Base-by-base conservation (phyloP, 768 basidiomycete species). In the Trametes cubensis region DNA sequence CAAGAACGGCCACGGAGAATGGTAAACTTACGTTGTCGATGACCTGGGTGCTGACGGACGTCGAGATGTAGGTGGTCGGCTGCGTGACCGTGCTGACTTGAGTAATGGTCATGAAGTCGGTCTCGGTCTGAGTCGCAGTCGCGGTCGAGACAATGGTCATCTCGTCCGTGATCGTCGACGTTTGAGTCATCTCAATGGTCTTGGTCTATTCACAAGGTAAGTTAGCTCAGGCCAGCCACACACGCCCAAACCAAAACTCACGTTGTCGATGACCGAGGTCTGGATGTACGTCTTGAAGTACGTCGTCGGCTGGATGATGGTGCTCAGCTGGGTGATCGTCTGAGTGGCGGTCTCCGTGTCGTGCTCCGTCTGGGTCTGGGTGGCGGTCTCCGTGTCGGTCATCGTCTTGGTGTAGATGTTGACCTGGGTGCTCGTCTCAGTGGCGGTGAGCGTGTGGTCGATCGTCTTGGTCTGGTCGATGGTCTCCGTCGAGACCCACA, bases 401-500 rank as follows among this genome's bases (percentile, higher is more conserved):
- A 66, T 62, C 26, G 76, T 77, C 72, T 73, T 69, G 42, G 85
- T 82, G 76, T 85, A 83, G 67, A 82, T 72, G 67, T 83, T 81
- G 67, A 81, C 77, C 71, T 80, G 74, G 18, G 85, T 88, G 74
- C 73, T 73, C 5, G 84, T 86, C 74, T 85, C 80, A 39, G 87
- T 88, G 14, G 84, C 83, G 59, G 87, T 89, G 66, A 83, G 69
- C 48, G 85, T 86, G 69, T 85, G 78, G 65, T 87, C 83, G 51
- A 84, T 44, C 25, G 77, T 79, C 76, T 74, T 67, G 62, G 79
- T 79, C 34, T 73, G 75, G 77, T 87, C 85, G 66, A 85, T 79
- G 69, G 83, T 76, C 72, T 87, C 82, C 21, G 87, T 89, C 17
- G 86, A 88, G 41, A 86, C 80, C 81, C 81, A 89, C 50, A 87